Evolutionary conservation across 2,329 filamentous ascomycete species (phyloP), one percentile per base, ranked within the genome.

Genomic region (Chrysosphaeria jannelii): DNA sequence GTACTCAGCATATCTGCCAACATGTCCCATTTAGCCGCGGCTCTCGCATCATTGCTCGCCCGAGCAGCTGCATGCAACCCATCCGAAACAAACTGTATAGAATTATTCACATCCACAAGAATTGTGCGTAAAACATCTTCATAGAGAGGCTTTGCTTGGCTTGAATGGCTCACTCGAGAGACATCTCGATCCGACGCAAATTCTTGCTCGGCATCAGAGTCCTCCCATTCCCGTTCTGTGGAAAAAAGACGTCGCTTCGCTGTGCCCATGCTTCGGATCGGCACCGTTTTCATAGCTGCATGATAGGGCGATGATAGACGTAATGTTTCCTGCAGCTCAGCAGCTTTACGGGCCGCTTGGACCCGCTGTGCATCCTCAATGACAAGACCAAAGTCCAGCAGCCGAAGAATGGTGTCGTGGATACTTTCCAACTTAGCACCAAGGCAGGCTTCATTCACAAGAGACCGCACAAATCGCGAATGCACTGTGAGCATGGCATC

Each of bases 1-100:
- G n/a, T n/a, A n/a, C n/a, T n/a, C n/a, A 89, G 42, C 48, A 69
- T 71, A 40, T 89, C 75, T 1, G 71, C 75, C 29, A 90, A 39
- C 28, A 70, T 61, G 41, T 85, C 74, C 70, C 78, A 81, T 38
- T 66, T 60, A 15, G 28, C 29, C 8, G 57, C 36, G 35, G 53
- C 43, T 19, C 49, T 46, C 9, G 42, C 37, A 25, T 74, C 63
- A 14, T 62, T 62, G 22, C 70, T 67, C 16, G 67, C 70, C 33
- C 78, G 57, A 23, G 74, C 66, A 7, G 85, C 60, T 7, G 69
- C 68, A 25, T 67, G 59, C 30, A 91, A 39, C 0, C 72, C 76
- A 23, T 66, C 62, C 3, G 55, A 55, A 9, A 85, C 51, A 39
- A 89, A 89, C 1, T 55, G 48, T 14, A 78, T 36, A 22, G 70